Evolutionary conservation across 1,284 basidiomycete species (phyloP).

Genomic region (Takashimella tepidaria): DNA sequence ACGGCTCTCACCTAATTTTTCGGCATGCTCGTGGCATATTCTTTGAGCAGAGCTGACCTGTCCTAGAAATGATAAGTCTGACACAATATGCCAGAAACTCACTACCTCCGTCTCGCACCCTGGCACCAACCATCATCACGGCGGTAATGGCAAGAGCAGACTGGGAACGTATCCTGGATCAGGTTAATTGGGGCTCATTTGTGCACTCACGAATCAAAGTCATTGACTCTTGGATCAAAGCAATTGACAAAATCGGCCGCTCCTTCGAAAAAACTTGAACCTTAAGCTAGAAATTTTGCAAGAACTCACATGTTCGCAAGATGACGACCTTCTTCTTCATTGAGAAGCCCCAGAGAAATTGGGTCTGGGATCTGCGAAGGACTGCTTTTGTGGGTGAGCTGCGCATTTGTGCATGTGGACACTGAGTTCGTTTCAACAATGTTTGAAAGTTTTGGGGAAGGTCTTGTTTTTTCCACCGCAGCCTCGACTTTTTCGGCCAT

Average conservation of each 20-base stretch:
- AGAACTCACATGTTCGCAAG: slow-evolving; percentile 67
- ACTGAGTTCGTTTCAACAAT: background rate
- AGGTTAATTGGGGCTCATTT: background rate
- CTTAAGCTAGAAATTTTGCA: background rate
- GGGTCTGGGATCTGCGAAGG: slow-evolving; percentile 26
- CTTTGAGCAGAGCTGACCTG: slow-evolving; percentile 34
- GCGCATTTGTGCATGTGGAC: too few species aligned
- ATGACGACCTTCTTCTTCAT: slow-evolving; percentile 72
- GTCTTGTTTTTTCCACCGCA: slow-evolving; percentile 36
- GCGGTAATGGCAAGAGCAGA: slow-evolving; percentile 53
- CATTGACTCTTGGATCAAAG: slow-evolving; percentile 69
- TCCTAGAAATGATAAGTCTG: slow-evolving; percentile 3
- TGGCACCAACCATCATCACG: slow-evolving; percentile 81
- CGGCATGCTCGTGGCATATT: slow-evolving; percentile 61
- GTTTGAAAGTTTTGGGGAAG: background rate
- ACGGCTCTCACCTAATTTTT: slow-evolving; percentile 56
- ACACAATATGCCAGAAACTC: background rate
- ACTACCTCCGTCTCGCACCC: slow-evolving; percentile 74
- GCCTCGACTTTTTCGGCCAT: slow-evolving; percentile 45
- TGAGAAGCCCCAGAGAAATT: slow-evolving; percentile 55
- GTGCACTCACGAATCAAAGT: slow-evolving; percentile 56
- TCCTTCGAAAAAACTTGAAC: slow-evolving; percentile 56
- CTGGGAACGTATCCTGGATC: slow-evolving; percentile 23
- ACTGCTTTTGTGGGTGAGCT: background rate
- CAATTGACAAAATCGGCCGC: slow-evolving; percentile 86